Evolutionary conservation across 2,329 filamentous ascomycete species (phyloP).

Genomic region (Thelonectria rubi): DNA sequence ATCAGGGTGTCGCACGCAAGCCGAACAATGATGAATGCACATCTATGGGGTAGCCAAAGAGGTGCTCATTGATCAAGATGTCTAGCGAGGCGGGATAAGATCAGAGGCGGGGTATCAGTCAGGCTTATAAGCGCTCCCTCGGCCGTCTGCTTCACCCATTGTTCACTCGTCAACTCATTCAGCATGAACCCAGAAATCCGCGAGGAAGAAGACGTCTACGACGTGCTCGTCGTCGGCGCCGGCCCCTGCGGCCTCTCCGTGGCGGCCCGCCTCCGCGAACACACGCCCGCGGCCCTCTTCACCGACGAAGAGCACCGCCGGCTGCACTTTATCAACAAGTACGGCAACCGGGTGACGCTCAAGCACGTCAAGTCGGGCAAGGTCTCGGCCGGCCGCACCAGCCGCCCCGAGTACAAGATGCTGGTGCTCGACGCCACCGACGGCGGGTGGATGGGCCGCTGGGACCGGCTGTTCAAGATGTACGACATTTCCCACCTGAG

Average conservation of each 20-base stretch:
- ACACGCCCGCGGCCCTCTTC: constrained; percentile 80
- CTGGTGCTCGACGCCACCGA: constrained; percentile 74
- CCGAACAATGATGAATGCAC: background rate
- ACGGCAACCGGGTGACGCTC: constrained; percentile 67
- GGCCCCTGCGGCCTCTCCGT: constrained; percentile 80
- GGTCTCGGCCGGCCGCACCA: constrained; percentile 26
- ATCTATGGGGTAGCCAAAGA: constrained; percentile 7
- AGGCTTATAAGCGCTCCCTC: background rate
- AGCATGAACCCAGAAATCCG: constrained; percentile 14
- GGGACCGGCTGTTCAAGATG: constrained; percentile 74
- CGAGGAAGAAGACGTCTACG: constrained; percentile 56
- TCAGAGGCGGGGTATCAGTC: background rate
- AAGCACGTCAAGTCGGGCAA: constrained; percentile 55
- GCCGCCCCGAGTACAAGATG: constrained; percentile 52
- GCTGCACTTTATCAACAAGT: constrained; percentile 80
- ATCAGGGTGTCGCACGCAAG: constrained; percentile 20
- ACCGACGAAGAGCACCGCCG: constrained; percentile 84
- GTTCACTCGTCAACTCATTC: background rate
- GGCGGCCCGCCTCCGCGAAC: constrained; percentile 75
- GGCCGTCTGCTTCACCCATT: background rate
- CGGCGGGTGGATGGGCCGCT: constrained; percentile 73
- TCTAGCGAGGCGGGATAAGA: background rate
- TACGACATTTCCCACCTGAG: constrained; percentile 77
- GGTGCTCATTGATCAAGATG: constrained; percentile 22
- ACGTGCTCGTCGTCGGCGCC: constrained; percentile 77